Base-by-base conservation (phyloP, 306 rosid genomes). In the Pterocarpus santalinus region DNA sequence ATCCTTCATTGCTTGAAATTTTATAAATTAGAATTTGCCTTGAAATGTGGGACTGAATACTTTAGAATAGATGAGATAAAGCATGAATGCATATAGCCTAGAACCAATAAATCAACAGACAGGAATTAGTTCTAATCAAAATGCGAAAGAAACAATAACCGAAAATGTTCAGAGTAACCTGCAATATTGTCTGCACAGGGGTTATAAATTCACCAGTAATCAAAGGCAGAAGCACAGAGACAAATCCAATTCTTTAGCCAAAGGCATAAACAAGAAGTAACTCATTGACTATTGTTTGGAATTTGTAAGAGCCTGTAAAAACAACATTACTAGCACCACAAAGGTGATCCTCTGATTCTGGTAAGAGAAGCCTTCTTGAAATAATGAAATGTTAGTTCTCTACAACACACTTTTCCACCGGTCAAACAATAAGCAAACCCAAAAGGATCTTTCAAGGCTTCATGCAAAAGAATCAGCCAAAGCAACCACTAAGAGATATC, bases 1-100 rank as follows among this genome's bases (percentile, higher is more conserved):
- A 76, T 62, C 47, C 46, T 57, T 34, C 77, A 66, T 49, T 51
- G 11, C 69, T 49, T 78, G 65, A 74, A 68, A 2, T 12, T 13
- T 81, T 53, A 15, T 8, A 73, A 67, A 60, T 65, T n/a, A 22
- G 1, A 58, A 58, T 13, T 38, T 52, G 9, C 46, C 72, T 49
- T 52, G 3, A 46, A 72, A n/a, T 51, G 35, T 41, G 43, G 63
- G 71, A 72, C 32, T 17, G 57, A 43, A 67, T 66, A 75, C 51
- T 65, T 73, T 2, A 3, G 15, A 49, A 49, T 2, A 36, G 34
- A 22, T 22, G 46, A 56, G 7, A 9, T 32, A 36, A 36, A 46
- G 71, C 77, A 78, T 35, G 65, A 43, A 6, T 33, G 60, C 7
- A 47, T 30, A 5, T 32, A 16, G 60, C 47, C 75, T 35, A 72